Conservation (phyloP, 2,329 filamentous ascomycete genomes). For the Apiospora rasikravindrae region DNA sequence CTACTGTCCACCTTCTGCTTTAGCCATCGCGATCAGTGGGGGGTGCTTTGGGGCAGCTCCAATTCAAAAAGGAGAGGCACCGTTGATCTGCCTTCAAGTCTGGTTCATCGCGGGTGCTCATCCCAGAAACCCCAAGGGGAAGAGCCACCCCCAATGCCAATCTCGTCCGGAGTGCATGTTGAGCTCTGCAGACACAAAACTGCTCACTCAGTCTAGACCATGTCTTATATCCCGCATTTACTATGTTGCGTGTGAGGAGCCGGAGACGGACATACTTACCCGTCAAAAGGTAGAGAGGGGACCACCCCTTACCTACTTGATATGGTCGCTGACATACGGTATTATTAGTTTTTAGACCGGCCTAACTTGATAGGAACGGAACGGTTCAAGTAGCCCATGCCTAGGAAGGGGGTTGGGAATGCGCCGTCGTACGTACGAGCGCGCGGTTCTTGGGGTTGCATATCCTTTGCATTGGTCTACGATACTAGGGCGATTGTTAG, state of each 20-base stretch:
- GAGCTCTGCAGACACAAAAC: not conserved
- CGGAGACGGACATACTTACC: not conserved
- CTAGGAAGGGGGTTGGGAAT: not conserved
- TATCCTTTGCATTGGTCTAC: not conserved
- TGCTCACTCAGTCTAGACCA: not conserved
- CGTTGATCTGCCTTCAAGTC: not conserved
- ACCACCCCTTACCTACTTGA: not conserved
- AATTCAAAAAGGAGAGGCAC: not conserved
- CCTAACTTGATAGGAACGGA: not conserved
- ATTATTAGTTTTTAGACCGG: not conserved
- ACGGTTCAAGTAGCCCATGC: not conserved
- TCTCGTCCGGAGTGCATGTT: not conserved
- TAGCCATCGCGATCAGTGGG: not conserved
- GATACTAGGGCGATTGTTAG: not conserved
- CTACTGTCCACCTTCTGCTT: not conserved
- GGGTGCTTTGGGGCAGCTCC: not conserved
- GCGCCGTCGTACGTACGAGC: not conserved
- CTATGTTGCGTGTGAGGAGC: constrained; percentile 2
- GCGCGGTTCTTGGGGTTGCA: not conserved
- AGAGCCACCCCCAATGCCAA: not conserved
- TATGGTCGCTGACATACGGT: not conserved
- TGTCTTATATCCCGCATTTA: constrained; percentile 7
- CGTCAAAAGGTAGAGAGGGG: not conserved
- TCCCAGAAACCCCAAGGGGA: not conserved
- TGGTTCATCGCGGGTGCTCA: not conserved